Conservation (phyloP, 768 basidiomycete genomes). For the Roridomyces roridus region DNA sequence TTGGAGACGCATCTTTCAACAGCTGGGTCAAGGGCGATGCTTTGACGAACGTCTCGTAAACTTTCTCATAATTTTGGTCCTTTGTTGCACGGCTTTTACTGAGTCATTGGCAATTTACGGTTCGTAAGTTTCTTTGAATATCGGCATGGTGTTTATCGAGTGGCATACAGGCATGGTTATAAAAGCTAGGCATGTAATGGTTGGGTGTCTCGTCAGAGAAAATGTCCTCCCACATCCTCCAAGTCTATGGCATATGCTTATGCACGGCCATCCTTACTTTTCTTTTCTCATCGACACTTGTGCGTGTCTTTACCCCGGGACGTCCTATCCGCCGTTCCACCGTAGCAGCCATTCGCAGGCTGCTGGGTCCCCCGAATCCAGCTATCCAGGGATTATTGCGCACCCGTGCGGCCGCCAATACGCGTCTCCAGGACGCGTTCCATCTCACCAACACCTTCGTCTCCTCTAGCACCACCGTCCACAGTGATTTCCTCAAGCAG, state of each 20-base stretch:
- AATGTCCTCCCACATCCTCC: constrained; percentile 12
- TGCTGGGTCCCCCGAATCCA: constrained; percentile 3
- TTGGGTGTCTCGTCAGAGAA: constrained; percentile 12
- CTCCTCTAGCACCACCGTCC: constrained; percentile 38
- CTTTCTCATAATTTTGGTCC: constrained; percentile 1
- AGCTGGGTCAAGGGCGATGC: constrained; percentile 3
- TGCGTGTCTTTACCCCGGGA: neutral
- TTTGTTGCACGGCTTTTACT: constrained; percentile 3
- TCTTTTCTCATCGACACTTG: neutral
- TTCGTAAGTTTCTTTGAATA: neutral
- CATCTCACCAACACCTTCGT: constrained; percentile 60
- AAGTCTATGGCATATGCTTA: constrained; percentile 21
- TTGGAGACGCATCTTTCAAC: neutral
- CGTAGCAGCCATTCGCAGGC: neutral
- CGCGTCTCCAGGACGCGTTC: constrained; percentile 40
- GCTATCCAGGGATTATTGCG: constrained; percentile 17
- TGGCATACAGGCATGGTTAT: constrained; percentile 8
- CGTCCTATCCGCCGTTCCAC: constrained; percentile 1
- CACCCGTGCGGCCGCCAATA: constrained; percentile 42
- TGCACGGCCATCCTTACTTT: constrained; percentile 8
- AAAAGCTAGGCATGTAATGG: constrained; percentile 14
- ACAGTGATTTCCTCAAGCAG: constrained; percentile 39
- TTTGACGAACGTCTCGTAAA: constrained; percentile 2
- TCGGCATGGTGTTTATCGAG: constrained; percentile 8
- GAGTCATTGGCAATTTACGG: constrained; percentile 6